Base-by-base conservation (phyloP, 805 yeast genomes). In the Wickerhamiella kurtzmanii region DNA sequence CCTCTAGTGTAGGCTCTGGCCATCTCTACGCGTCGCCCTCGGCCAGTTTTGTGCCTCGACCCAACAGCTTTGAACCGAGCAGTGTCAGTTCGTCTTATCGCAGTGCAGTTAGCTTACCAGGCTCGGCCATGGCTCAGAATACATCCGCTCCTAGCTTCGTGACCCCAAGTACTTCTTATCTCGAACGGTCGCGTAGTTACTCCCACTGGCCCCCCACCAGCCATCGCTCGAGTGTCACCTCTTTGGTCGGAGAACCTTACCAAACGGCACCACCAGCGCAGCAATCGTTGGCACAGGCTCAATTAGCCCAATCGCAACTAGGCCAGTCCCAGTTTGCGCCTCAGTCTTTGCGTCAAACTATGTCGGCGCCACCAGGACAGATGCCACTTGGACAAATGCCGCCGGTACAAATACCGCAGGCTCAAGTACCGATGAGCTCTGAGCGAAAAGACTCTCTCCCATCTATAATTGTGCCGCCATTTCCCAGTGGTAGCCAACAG, bases 181-280 rank as follows among this genome's bases (percentile, higher is more conserved):
- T 40, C 32, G 53, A 50, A 44, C 49, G 53, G 16, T 44, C 51
- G 41, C 41, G 50, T 4, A 52, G 46, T 44, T 52, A 52, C 38
- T 28, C 48, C 17, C 54, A 46, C 20, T 48, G 51, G 50, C 44
- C 51, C 4, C 9, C 47, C 11, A 25, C 46, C 5, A 39, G 50
- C 40, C 38, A 37, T 36, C 41, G 43, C 8, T 13, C 32, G 6
- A 25, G 32, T 44, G 25, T 48, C 52, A 2, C 51, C 51, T n/a
- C 48, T 49, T n/a, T 2, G 42, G 11, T 37, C 48, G 22, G n/a
- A n/a, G n/a, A n/a, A n/a, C n/a, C n/a, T n/a, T n/a, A n/a, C n/a
- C n/a, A n/a, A n/a, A n/a, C n/a, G n/a, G n/a, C n/a, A n/a, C n/a
- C n/a, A n/a, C 32, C 49, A n/a, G 37, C 21, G 21, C 37, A 47